Base-by-base conservation (phyloP, 768 basidiomycete species). In the Pleurotus citrinopileatus region DNA sequence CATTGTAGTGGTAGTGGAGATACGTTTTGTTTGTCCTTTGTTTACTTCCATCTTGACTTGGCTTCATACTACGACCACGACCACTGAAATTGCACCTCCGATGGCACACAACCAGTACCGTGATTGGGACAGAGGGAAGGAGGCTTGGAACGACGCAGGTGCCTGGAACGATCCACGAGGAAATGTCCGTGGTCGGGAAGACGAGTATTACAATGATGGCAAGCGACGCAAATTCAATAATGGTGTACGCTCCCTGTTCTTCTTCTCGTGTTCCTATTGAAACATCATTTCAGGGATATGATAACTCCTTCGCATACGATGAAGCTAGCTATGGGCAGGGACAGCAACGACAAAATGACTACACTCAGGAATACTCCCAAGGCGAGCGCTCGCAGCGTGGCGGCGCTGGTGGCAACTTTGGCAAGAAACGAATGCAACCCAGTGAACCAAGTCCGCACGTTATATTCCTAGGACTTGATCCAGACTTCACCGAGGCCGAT, bases 381-480 rank as follows among this genome's bases (percentile, higher is more conserved):
- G 77, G 79, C 51, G 82, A 85, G 64, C 82, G 72, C 52, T 65
- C 67, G 43, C 70, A 81, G 60, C 75, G 76, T 61, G 66, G 69
- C 55, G 72, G 65, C 29, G 66, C 64, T 47, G 70, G 66, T 42
- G 66, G 68, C 52, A 34, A 51, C 48, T 79, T 79, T 63, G 65
- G 65, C 65, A 91, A 91, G 76, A 91, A 91, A 68, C 87, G 90
- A 51, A 77, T 91, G 37, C 76, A 82, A 55, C 87, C 91, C 26
- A 94, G 91, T 52, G 90, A 92, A 67, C 87, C 91, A 43, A 92
- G 89, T 66, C 84, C 87, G 42, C 94, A 98, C 73, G 91, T 98
- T 67, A 96, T 97, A 65, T 96, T 97, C 70, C 84, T 98, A 57
- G 94, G 94, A 53, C 71, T 98, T 55, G 94, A 97, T 69, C 84